Evolutionary conservation across 371 early-diverging fungal species (phyloP).

Genomic region (Apophysomyces ossiformis): DNA sequence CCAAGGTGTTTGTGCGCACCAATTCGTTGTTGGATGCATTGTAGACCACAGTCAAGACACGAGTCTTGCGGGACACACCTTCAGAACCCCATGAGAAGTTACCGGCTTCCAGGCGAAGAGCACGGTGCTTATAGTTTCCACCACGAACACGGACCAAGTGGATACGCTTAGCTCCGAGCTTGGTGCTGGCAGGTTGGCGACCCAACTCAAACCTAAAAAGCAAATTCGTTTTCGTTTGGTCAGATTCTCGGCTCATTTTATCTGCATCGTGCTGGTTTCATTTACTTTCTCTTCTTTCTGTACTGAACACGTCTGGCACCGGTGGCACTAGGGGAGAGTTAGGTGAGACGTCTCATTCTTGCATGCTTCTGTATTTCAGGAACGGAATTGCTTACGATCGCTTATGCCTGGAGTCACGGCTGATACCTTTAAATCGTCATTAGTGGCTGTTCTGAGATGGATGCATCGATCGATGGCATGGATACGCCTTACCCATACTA

Average conservation of each 20-base stretch:
- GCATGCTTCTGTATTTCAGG: background rate
- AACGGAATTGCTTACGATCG: constrained; percentile 16
- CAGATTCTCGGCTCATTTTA: background rate
- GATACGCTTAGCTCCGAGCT: constrained; percentile 94
- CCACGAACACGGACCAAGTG: constrained; percentile 96
- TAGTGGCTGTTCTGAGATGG: background rate
- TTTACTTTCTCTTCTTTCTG: constrained; percentile 22
- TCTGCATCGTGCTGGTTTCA: background rate
- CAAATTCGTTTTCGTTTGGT: background rate
- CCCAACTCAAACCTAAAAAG: constrained; percentile 92
- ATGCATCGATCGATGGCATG: constrained; percentile 9
- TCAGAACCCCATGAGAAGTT: constrained; percentile 97
- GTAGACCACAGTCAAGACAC: constrained; percentile 96
- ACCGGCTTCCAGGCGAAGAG: constrained; percentile 93
- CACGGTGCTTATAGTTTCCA: constrained; percentile 97
- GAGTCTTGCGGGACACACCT: constrained; percentile 87
- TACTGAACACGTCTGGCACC: constrained; percentile 23
- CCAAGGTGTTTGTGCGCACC: constrained; percentile 99
- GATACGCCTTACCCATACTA: constrained; percentile 11
- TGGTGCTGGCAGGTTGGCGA: constrained; percentile 97
- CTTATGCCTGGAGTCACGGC: constrained; percentile 22
- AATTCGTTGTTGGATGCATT: constrained; percentile 99
- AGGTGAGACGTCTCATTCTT: background rate
- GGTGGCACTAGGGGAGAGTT: constrained; percentile 12
- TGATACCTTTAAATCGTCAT: constrained; percentile 17